These are phyloP conservation scores for Davidsoniella neocaledoniae DNA, from an alignment of 2,329 filamentous ascomycete genomes.

Conservation along the genomic window DNA sequence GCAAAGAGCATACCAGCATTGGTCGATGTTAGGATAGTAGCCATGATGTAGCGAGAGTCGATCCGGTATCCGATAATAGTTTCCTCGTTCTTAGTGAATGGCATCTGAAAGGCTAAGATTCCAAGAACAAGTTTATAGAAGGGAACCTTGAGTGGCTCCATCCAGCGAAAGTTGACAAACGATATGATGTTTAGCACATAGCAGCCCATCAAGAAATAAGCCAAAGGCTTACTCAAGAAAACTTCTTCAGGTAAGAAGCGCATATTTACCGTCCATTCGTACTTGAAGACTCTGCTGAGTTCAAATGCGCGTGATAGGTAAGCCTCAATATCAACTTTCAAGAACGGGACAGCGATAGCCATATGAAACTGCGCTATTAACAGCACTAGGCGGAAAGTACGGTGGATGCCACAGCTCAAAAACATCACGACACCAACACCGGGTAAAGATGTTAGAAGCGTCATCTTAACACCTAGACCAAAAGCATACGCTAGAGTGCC, in stretches of 20 bases:
- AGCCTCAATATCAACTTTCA: slow-evolving; percentile 43
- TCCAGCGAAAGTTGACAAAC: slow-evolving; percentile 56
- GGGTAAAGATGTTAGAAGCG: slow-evolving; percentile 64
- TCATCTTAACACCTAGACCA: slow-evolving; percentile 92
- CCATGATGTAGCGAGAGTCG: slow-evolving; percentile 58
- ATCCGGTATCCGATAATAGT: slow-evolving; percentile 38
- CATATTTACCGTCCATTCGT: slow-evolving; percentile 99
- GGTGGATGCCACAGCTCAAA: slow-evolving; percentile 51
- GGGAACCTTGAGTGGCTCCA: slow-evolving; percentile 46
- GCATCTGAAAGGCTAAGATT: slow-evolving; percentile 26
- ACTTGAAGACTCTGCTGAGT: slow-evolving; percentile 77
- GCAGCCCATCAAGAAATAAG: slow-evolving; percentile 44
- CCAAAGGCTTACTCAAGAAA: slow-evolving; percentile 57
- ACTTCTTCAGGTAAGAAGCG: slow-evolving; percentile 72
- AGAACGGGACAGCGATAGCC: slow-evolving; percentile 49
- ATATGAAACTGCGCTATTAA: slow-evolving; percentile 69
- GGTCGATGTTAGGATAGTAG: slow-evolving; percentile 59
- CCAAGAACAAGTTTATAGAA: slow-evolving; percentile 35
- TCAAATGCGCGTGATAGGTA: slow-evolving; percentile 81
- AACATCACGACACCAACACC: slow-evolving; percentile 64
- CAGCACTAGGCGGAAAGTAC: slow-evolving; percentile 52
- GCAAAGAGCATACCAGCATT: slow-evolving; percentile 71
- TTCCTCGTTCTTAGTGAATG: slow-evolving; percentile 36
- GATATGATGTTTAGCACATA: slow-evolving; percentile 49
- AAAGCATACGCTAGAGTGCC: slow-evolving; percentile 58